phyloP scores from a whole-genome alignment of 805 yeast species.

The Yarrowia sp. region DNA sequence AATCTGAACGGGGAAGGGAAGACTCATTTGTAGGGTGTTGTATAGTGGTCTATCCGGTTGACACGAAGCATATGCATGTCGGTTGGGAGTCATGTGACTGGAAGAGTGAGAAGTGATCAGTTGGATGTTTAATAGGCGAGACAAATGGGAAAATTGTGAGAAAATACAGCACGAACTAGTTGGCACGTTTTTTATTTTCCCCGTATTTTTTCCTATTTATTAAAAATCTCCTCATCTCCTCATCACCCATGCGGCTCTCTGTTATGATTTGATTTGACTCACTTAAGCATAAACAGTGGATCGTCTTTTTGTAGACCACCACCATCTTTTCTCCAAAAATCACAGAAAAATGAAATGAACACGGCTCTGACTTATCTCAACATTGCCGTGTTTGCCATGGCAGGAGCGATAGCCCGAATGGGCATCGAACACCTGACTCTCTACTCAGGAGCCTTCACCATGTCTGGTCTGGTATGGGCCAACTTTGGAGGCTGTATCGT shows the following conservation, averaged over 20 bases:
- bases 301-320: background rate
- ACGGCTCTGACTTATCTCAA: conserved; percentile 25
- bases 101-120: background rate
- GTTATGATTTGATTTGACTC: conserved; percentile 8
- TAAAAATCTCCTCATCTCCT: background rate
- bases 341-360: conserved; percentile 21
- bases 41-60: background rate
- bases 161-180: too few relatives aligned
- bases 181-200: background rate
- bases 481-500: conserved; percentile 75
- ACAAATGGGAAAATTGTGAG: too few relatives aligned
- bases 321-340: background rate
- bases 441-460: conserved; percentile 57
- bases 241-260: background rate
- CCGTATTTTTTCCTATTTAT: too few relatives aligned
- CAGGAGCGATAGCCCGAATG: conserved; percentile 26
- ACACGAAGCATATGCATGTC: conserved; percentile 18
- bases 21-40: conserved; percentile 6
- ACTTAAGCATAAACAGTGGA: conserved; percentile 2
- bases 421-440: conserved; percentile 53
- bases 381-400: conserved; percentile 31
- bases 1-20: conserved; percentile 30
- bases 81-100: conserved; percentile 10
- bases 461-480: conserved; percentile 77
- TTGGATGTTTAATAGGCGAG: too few relatives aligned